Evolutionary conservation across 306 rosid species (phyloP).

Genomic region (Astragalus membranaceus): DNA sequence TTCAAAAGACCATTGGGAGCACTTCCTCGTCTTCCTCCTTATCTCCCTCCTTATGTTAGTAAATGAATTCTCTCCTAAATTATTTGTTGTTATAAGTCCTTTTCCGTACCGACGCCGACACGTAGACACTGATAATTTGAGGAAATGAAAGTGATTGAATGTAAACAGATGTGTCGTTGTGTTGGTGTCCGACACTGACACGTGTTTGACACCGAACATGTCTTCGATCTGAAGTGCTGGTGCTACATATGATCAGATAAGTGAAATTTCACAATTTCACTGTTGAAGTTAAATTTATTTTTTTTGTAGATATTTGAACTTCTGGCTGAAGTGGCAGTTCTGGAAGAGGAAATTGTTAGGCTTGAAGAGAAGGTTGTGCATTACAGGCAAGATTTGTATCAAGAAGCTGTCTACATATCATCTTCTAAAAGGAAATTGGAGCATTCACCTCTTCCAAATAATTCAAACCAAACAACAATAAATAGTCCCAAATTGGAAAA

Average conservation of each 20-base stretch:
- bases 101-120: neutral
- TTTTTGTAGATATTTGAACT: slow-evolving; percentile 57
- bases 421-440: slow-evolving; percentile 58
- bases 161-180: neutral
- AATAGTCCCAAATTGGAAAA: slow-evolving; percentile 36
- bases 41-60: slow-evolving; percentile 81
- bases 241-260: neutral
- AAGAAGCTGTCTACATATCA: slow-evolving; percentile 79
- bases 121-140: neutral
- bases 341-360: slow-evolving; percentile 96
- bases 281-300: neutral
- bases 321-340: slow-evolving; percentile 93
- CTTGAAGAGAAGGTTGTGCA: slow-evolving; percentile 78
- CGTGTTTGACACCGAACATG: neutral
- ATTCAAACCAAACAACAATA: slow-evolving; percentile 13
- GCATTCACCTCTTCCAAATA: slow-evolving; percentile 27
- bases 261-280: neutral
- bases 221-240: neutral
- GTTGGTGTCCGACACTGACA: no score
- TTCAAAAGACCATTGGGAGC: slow-evolving; percentile 89
- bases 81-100: neutral
- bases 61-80: neutral
- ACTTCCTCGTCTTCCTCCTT: slow-evolving; percentile 92
- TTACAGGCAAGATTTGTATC: slow-evolving; percentile 80
- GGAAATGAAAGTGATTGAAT: neutral